Evolutionary conservation across 2,329 filamentous ascomycete genomes (phyloP).

Genomic region (Fusarium sp.): DNA sequence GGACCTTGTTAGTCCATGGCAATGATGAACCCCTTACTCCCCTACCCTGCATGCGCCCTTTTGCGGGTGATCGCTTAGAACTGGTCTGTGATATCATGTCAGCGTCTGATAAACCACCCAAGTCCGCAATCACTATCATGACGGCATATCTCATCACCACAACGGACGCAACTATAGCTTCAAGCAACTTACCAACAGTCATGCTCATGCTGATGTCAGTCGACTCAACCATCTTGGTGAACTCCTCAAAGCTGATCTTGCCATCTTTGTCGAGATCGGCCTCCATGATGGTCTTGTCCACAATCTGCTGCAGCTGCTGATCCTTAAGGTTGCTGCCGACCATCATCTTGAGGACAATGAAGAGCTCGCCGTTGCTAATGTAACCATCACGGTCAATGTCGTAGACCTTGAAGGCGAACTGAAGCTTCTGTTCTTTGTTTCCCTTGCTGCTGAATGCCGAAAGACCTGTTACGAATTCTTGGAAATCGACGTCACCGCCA

Average conservation of each 20-base stretch:
- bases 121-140: neutral
- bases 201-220: constrained; percentile 83
- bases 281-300: constrained; percentile 99
- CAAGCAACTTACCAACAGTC: constrained; percentile 70
- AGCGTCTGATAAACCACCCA: constrained; percentile 1
- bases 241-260: constrained; percentile 99
- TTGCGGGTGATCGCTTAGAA: constrained; percentile 30
- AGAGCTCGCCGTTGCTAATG: constrained; percentile 98
- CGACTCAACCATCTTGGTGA: constrained; percentile 98
- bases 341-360: constrained; percentile 99
- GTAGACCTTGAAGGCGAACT: constrained; percentile 99
- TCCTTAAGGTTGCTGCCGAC: constrained; percentile 99
- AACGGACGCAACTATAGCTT: neutral
- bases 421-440: constrained; percentile 98
- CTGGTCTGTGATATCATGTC: constrained; percentile 34
- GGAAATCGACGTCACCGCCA: constrained; percentile 97
- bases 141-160: neutral
- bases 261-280: constrained; percentile 95
- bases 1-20: constrained; percentile 4
- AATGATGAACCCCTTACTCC: neutral
- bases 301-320: constrained; percentile 98
- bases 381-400: constrained; percentile 99
- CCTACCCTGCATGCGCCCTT: constrained; percentile 6
- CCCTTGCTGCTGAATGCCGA: constrained; percentile 97
- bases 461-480: constrained; percentile 96